These are phyloP conservation scores for Mycena latifolia DNA, from an alignment of 768 basidiomycete species.

Conservation along the genomic window DNA sequence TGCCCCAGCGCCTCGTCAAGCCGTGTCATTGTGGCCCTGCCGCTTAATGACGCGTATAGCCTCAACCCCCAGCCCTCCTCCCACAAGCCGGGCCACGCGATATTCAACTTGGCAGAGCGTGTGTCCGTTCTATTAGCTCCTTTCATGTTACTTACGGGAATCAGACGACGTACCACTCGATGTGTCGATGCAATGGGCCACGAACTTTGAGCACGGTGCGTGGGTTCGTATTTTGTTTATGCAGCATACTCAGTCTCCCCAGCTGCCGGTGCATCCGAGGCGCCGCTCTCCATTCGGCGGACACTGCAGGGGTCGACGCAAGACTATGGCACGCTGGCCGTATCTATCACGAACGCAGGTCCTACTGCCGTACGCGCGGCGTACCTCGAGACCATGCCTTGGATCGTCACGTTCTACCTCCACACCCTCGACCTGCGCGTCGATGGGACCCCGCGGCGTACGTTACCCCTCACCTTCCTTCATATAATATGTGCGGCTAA, in stretches of 20 bases:
- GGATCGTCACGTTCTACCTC: slow-evolving; percentile 90
- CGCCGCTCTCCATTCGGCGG: slow-evolving; percentile 74
- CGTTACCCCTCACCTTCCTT: slow-evolving; percentile 10
- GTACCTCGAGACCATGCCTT: slow-evolving; percentile 95
- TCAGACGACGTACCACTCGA: slow-evolving; percentile 64
- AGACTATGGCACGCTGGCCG: slow-evolving; percentile 77
- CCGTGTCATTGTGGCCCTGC: slow-evolving; percentile 61
- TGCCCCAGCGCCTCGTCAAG: slow-evolving; percentile 82
- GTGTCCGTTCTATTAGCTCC: slow-evolving; percentile 33
- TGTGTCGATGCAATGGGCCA: slow-evolving; percentile 67
- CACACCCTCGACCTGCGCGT: slow-evolving; percentile 75
- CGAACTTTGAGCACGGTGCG: slow-evolving; percentile 75
- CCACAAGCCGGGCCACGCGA: slow-evolving; percentile 49
- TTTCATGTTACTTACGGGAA: slow-evolving; percentile 25
- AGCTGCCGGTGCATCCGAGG: slow-evolving; percentile 44
- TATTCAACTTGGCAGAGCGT: slow-evolving; percentile 67
- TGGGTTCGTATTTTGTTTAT: not conserved
- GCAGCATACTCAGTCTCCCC: slow-evolving; percentile 47
- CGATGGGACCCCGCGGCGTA: slow-evolving; percentile 48
- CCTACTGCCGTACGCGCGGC: slow-evolving; percentile 58
- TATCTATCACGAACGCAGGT: slow-evolving; percentile 74
- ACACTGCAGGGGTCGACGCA: slow-evolving; percentile 82
- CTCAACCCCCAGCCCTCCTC: slow-evolving; percentile 66
- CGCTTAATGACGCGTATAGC: slow-evolving; percentile 54
- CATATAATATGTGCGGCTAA: too few relatives aligned